These are phyloP conservation scores for Aspergillus quadrilineatus DNA, from an alignment of 2,329 filamentous ascomycete genomes.

Conservation along the genomic window DNA sequence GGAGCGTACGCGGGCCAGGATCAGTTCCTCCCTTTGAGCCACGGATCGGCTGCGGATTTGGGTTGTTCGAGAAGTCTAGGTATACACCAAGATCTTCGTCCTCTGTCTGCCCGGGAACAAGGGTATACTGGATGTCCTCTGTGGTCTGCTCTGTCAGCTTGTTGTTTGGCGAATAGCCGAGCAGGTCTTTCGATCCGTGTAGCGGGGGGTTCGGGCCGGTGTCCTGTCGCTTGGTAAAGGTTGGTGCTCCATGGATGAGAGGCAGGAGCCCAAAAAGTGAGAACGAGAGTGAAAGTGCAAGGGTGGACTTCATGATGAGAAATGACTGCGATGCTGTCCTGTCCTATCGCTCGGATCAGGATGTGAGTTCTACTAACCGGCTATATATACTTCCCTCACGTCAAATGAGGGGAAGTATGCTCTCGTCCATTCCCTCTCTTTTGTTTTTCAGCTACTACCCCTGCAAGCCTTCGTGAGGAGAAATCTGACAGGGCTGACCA, in stretches of 20 bases:
- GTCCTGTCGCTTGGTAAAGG: background rate
- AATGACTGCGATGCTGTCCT: background rate
- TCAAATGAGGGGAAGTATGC: background rate
- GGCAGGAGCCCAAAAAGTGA: conserved; percentile 5
- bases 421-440: background rate
- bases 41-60: conserved; percentile 57
- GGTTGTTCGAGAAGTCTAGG: conserved; percentile 54
- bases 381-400: background rate
- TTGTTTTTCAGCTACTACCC: background rate
- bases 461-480: background rate
- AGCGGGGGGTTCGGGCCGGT: conserved; percentile 31
- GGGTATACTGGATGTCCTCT: conserved; percentile 39
- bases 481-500: background rate
- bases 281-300: background rate
- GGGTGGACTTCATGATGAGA: conserved; percentile 14
- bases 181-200: conserved; percentile 31
- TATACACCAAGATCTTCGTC: conserved; percentile 52
- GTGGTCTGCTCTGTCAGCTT: conserved; percentile 37
- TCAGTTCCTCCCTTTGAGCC: conserved; percentile 53
- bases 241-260: conserved; percentile 18
- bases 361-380: background rate
- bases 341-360: background rate
- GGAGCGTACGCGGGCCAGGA: conserved; percentile 49
- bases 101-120: conserved; percentile 53
- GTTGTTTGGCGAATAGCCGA: conserved; percentile 43